Percentiles rank a stretch among this genome's conserved stretches.
These are phyloP conservation scores for Ophiocordyceps camponoti-rufipedis DNA, from an alignment of 2,329 filamentous ascomycete species.

Conservation along the genomic window DNA sequence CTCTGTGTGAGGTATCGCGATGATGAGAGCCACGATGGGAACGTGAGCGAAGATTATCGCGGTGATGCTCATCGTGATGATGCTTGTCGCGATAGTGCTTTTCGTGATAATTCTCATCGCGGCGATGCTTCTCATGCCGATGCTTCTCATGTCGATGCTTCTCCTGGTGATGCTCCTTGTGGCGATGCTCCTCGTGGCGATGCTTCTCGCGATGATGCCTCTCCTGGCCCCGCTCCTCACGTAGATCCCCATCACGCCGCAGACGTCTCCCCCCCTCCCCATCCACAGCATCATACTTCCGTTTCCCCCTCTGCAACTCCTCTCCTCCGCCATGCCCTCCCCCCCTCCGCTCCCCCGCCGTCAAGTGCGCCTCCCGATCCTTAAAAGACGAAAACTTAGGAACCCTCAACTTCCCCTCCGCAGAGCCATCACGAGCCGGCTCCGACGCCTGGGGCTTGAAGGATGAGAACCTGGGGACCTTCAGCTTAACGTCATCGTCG, in stretches of 20 bases:
- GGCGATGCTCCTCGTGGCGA: not conserved
- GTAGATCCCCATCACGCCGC: not conserved
- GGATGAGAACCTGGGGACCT: slow-evolving; percentile 51
- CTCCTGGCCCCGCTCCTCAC: slow-evolving; percentile 3
- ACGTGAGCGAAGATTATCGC: slow-evolving; percentile 1
- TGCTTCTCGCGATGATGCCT: slow-evolving; percentile 4
- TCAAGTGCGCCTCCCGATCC: slow-evolving; percentile 17
- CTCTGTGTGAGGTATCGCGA: slow-evolving; percentile 1
- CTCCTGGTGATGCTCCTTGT: not conserved
- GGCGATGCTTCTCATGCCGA: no score
- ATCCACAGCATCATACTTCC: slow-evolving; percentile 6
- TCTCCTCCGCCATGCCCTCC: slow-evolving; percentile 6
- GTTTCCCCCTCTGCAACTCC: slow-evolving; percentile 3
- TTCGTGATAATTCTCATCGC: no score
- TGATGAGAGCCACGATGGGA: slow-evolving; percentile 6
- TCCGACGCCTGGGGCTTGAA: slow-evolving; percentile 33
- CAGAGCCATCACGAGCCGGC: slow-evolving; percentile 5
- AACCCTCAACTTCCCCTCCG: slow-evolving; percentile 6
- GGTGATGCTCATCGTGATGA: no score
- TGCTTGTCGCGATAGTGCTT: no score
- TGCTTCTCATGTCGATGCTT: not conserved
- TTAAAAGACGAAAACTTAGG: slow-evolving; percentile 66
- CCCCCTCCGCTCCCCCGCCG: slow-evolving; percentile 2
- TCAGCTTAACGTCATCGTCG: slow-evolving; percentile 7
- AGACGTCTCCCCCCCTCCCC: slow-evolving; percentile 1